Conservation (phyloP, 2,329 filamentous ascomycete genomes). For the Westerdykella aurantiaca region DNA sequence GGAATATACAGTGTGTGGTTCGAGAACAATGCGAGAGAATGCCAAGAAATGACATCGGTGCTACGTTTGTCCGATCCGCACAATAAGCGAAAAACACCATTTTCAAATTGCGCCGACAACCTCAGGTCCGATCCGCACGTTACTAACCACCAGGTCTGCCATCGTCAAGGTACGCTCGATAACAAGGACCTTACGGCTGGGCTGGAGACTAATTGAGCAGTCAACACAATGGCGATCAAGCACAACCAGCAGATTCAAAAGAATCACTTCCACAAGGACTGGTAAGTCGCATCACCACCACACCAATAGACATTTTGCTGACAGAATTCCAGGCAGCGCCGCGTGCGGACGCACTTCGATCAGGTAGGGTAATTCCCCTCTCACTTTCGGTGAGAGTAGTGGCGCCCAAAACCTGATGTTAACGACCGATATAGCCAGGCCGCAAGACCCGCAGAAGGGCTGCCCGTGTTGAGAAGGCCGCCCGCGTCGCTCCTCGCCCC, state of each 20-base stretch:
- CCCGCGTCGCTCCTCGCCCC: slow-evolving; percentile 88
- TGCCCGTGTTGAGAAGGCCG: slow-evolving; percentile 90
- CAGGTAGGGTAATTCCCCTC: slow-evolving; percentile 67
- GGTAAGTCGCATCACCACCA: slow-evolving; percentile 13
- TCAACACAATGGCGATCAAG: slow-evolving; percentile 74
- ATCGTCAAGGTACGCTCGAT: slow-evolving; percentile 21
- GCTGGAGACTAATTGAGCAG: slow-evolving; percentile 17
- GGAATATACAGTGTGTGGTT: too few species aligned
- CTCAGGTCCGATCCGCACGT: background rate
- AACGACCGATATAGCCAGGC: slow-evolving; percentile 62
- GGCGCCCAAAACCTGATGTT: slow-evolving; percentile 43
- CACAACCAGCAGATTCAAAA: slow-evolving; percentile 98
- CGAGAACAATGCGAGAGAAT: too few species aligned
- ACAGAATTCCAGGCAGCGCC: slow-evolving; percentile 67
- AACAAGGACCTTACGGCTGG: slow-evolving; percentile 2
- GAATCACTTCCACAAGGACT: slow-evolving; percentile 71
- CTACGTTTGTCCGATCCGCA: too few species aligned
- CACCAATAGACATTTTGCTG: slow-evolving; percentile 8
- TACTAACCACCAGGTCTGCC: slow-evolving; percentile 29
- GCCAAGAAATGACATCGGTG: too few species aligned
- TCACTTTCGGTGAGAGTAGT: slow-evolving; percentile 45
- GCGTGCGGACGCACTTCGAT: slow-evolving; percentile 99
- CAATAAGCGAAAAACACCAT: background rate
- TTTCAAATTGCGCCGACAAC: background rate
- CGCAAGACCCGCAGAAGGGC: slow-evolving; percentile 90